These are phyloP conservation scores for Aspergillus sp. DNA, from an alignment of 2,329 filamentous ascomycete species.

Conservation along the genomic window DNA sequence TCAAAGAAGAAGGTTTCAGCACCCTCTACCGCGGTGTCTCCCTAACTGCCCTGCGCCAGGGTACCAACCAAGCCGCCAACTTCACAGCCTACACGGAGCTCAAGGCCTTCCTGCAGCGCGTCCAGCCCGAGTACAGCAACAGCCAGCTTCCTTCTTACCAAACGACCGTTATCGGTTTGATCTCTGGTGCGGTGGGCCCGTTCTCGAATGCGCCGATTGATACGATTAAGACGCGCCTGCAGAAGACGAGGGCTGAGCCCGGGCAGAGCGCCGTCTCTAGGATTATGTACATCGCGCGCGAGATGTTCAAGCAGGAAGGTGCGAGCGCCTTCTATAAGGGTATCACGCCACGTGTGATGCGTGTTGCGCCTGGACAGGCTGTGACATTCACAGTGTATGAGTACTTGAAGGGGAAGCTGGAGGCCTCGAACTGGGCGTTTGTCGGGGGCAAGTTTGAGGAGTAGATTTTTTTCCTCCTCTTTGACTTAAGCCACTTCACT, in stretches of 20 bases:
- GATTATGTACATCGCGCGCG: constrained; percentile 73
- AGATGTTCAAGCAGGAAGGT: constrained; percentile 94
- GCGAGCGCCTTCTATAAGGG: constrained; percentile 97
- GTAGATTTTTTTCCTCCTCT: constrained; percentile 23
- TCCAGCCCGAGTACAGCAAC: constrained; percentile 67
- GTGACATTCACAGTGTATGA: constrained; percentile 76
- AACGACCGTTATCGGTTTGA: constrained; percentile 85
- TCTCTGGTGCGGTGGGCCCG: constrained; percentile 92
- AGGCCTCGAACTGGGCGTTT: constrained; percentile 61
- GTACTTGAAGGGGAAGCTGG: constrained; percentile 70
- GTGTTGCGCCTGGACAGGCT: constrained; percentile 92
- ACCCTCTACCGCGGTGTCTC: constrained; percentile 92
- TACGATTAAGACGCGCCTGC: constrained; percentile 95
- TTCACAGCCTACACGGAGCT: constrained; percentile 97
- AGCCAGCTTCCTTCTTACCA: constrained; percentile 78
- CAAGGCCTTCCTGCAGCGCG: constrained; percentile 72
- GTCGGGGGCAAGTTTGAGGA: constrained; percentile 68
- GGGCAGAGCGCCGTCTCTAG: constrained; percentile 78
- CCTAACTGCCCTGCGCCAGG: constrained; percentile 89
- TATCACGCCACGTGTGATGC: constrained; percentile 96
- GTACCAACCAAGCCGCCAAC: constrained; percentile 96
- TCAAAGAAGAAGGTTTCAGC: constrained; percentile 84
- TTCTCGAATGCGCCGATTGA: constrained; percentile 97
- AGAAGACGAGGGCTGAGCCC: constrained; percentile 79
- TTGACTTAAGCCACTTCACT: too few relatives aligned